Conservation (phyloP, 768 basidiomycete species). For the Suillus spraguei region DNA sequence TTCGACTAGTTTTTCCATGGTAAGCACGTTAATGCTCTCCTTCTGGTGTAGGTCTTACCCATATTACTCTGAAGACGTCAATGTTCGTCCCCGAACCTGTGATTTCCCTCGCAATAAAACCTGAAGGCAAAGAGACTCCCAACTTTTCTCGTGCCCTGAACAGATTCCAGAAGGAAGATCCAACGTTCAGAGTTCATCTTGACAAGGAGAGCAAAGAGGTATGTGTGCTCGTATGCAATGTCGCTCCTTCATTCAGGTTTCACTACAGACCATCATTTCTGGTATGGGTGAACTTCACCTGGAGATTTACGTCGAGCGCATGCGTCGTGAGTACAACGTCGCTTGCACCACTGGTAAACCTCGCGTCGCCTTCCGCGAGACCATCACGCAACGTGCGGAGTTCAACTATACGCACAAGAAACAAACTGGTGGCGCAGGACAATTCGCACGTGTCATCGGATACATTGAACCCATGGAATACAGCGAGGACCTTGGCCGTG, state of each 20-base stretch:
- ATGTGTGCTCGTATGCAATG: conserved; percentile 38
- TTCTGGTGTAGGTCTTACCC: not conserved
- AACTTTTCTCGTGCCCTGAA: conserved; percentile 97
- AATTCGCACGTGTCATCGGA: conserved; percentile 92
- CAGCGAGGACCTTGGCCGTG: conserved; percentile 78
- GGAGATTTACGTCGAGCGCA: conserved; percentile 98
- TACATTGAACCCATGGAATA: conserved; percentile 86
- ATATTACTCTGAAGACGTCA: conserved; percentile 62
- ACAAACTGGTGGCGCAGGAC: conserved; percentile 96
- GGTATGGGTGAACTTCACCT: conserved; percentile 99
- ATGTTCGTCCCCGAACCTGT: conserved; percentile 99
- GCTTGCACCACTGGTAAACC: conserved; percentile 94
- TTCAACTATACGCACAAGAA: conserved; percentile 97
- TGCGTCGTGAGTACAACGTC: conserved; percentile 96
- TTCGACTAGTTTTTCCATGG: conserved; percentile 90
- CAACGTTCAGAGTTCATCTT: conserved; percentile 96
- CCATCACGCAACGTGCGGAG: conserved; percentile 77
- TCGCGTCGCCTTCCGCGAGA: conserved; percentile 95
- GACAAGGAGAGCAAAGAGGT: conserved; percentile 95
- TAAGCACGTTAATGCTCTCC: conserved; percentile 35
- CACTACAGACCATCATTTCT: conserved; percentile 88
- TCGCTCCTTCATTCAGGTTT: conserved; percentile 8
- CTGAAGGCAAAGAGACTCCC: conserved; percentile 89
- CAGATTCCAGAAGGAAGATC: conserved; percentile 98
- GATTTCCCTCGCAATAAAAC: conserved; percentile 93